Evolutionary conservation across 257 asterid species (phyloP).

Genomic region (Rauvolfia tetraphylla): DNA sequence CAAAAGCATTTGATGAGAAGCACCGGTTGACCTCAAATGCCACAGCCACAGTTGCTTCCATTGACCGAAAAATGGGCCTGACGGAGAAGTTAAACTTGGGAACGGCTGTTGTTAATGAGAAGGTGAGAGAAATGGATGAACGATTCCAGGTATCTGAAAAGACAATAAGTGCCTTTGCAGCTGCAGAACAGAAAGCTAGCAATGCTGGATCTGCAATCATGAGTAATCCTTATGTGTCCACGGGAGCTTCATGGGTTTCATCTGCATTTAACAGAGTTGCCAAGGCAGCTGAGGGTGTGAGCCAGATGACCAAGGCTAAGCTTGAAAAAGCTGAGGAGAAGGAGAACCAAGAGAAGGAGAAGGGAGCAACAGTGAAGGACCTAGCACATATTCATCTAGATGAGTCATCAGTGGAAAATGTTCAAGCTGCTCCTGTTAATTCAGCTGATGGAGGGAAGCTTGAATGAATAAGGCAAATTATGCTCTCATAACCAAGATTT

Average conservation of each 20-base stretch:
- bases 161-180: constrained; percentile 40
- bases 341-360: constrained; percentile 22
- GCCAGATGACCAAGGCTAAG: constrained; percentile 44
- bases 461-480: not conserved
- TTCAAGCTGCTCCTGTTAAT: constrained; percentile 2
- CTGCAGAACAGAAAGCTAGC: constrained; percentile 46
- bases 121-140: constrained; percentile 44
- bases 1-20: constrained; percentile 49
- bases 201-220: constrained; percentile 41
- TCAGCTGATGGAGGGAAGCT: not conserved
- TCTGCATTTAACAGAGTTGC: constrained; percentile 36
- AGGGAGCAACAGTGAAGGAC: constrained; percentile 23
- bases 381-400: constrained; percentile 26
- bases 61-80: constrained; percentile 45
- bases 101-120: constrained; percentile 39
- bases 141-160: constrained; percentile 40
- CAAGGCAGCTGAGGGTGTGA: constrained; percentile 50
- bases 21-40: constrained; percentile 46
- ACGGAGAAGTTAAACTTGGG: constrained; percentile 49
- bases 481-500: not conserved
- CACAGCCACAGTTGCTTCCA: constrained; percentile 45
- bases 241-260: constrained; percentile 55
- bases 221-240: constrained; percentile 36
- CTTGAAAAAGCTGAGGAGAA: constrained; percentile 41
- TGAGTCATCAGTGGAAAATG: constrained; percentile 21